Percentiles rank a stretch among this genome's conserved stretches.
phyloP scores from a whole-genome alignment of 2,329 filamentous ascomycete species.

The Sporothrix protearum region DNA sequence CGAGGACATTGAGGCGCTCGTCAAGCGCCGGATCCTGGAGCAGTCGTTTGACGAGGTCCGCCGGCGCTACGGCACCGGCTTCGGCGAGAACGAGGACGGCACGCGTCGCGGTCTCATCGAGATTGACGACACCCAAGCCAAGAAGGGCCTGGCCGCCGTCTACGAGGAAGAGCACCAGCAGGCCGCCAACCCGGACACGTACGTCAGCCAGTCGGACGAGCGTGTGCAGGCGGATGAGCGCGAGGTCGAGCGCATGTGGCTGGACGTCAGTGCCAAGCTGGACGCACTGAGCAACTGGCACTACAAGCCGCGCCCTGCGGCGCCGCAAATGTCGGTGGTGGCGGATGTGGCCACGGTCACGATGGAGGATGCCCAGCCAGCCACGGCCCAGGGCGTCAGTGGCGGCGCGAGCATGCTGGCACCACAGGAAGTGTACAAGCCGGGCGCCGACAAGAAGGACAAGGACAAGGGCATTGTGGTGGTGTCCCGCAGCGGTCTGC shows the following conservation, averaged over 20 bases:
- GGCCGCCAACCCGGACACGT: slow-evolving; percentile 70
- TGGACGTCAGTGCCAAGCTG: slow-evolving; percentile 71
- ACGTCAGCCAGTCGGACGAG: slow-evolving; percentile 77
- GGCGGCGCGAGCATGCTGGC: slow-evolving; percentile 73
- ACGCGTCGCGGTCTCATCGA: slow-evolving; percentile 70
- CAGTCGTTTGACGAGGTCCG: slow-evolving; percentile 91
- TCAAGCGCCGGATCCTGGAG: slow-evolving; percentile 87
- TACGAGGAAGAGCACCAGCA: slow-evolving; percentile 92
- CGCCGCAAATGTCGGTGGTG: slow-evolving; percentile 79
- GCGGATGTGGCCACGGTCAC: slow-evolving; percentile 85
- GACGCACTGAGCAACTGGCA: slow-evolving; percentile 91
- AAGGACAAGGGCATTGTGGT: slow-evolving; percentile 48
- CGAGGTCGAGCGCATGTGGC: slow-evolving; percentile 81
- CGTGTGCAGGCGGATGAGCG: slow-evolving; percentile 77
- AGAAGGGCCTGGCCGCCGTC: slow-evolving; percentile 81
- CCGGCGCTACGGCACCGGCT: slow-evolving; percentile 65
- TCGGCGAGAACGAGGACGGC: slow-evolving; percentile 48
- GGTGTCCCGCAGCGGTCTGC: slow-evolving; percentile 70
- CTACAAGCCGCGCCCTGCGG: slow-evolving; percentile 84
- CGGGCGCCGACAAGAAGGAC: slow-evolving; percentile 64
- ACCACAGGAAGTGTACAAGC: slow-evolving; percentile 88
- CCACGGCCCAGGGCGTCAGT: slow-evolving; percentile 69
- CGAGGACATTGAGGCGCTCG: slow-evolving; percentile 86
- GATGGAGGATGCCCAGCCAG: slow-evolving; percentile 94
- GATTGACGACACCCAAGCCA: slow-evolving; percentile 81